Conservation (phyloP, 805 yeast species). For the Saccharomyces jurei region DNA sequence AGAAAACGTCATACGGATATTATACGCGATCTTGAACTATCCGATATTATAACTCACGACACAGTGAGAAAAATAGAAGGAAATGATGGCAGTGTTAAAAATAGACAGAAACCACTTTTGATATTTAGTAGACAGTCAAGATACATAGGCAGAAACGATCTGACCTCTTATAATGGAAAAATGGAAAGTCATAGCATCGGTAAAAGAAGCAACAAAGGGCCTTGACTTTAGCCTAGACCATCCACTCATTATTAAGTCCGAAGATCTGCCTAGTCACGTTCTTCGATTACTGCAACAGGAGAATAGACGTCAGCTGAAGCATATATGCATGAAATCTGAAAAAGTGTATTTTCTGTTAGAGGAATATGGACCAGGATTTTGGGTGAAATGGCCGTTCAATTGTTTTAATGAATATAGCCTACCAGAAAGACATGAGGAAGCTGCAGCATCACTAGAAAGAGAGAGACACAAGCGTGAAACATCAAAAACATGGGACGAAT, state of each 20-base stretch:
- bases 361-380: constrained; percentile 13
- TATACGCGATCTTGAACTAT: neutral
- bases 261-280: neutral
- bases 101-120: neutral
- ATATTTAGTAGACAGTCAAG: neutral
- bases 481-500: constrained; percentile 4
- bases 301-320: neutral
- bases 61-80: neutral
- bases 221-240: neutral
- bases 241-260: neutral
- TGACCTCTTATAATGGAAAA: neutral
- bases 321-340: neutral
- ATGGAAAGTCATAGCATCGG: neutral
- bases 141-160: neutral
- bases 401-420: constrained; percentile 3
- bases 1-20: neutral
- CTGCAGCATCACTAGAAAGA: neutral
- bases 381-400: constrained; percentile 13
- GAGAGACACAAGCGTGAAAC: neutral
- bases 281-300: neutral
- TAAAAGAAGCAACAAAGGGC: neutral
- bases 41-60: neutral
- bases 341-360: constrained; percentile 11
- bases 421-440: neutral
- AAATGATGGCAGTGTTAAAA: neutral